Conservation (phyloP, 106 monocot species). For the Xerophyta viscosa region DNA sequence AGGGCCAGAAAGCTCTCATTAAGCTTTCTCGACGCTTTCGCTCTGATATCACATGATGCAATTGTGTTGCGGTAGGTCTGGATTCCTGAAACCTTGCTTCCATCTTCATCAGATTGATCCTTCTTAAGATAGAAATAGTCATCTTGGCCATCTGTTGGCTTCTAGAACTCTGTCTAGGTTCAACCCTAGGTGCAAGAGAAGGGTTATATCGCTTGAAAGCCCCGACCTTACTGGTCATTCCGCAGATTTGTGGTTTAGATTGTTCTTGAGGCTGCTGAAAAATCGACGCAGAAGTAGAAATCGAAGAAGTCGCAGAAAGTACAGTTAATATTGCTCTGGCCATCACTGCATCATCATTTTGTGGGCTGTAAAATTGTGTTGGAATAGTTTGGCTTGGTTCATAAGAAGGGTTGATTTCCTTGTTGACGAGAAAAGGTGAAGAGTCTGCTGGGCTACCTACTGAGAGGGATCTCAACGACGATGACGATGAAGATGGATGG, state of each 20-base stretch:
- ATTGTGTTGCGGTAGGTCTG: constrained; percentile 32
- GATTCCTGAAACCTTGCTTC: not conserved
- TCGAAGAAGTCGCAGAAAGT: too few species aligned
- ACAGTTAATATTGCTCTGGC: too few species aligned
- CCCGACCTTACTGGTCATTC: too few species aligned
- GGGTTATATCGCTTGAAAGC: constrained; percentile 54
- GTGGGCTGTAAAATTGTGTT: too few species aligned
- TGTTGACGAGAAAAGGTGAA: constrained; percentile 28
- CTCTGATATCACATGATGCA: constrained; percentile 82
- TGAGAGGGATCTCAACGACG: constrained; percentile 50
- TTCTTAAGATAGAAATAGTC: constrained; percentile 28
- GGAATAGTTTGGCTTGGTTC: not conserved
- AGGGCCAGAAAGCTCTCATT: constrained; percentile 66
- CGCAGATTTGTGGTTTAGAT: too few species aligned
- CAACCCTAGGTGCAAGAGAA: not conserved
- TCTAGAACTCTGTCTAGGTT: not conserved
- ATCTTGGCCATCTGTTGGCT: constrained; percentile 61
- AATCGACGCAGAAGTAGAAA: too few species aligned
- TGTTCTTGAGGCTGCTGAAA: too few species aligned
- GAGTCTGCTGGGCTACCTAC: constrained; percentile 55
- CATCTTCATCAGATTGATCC: constrained; percentile 8
- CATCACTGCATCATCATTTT: too few species aligned
- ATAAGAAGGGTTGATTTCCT: not conserved
- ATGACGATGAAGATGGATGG: constrained; percentile 43
- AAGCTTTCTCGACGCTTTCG: constrained; percentile 67